These are phyloP conservation scores for Lantana camara DNA, from an alignment of 257 asterid species.

Conservation along the genomic window DNA sequence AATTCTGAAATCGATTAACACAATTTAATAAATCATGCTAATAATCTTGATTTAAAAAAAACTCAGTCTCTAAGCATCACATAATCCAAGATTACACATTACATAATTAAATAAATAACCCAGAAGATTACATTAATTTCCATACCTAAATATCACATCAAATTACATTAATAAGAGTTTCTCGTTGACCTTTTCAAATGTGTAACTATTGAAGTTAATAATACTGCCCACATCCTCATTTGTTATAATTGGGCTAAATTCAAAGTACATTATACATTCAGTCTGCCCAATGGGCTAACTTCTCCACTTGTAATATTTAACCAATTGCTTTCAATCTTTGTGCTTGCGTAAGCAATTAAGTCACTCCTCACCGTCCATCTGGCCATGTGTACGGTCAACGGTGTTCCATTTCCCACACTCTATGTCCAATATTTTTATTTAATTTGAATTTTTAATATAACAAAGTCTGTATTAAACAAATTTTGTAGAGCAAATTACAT, in stretches of 20 bases:
- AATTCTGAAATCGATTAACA: neutral
- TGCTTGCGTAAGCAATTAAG: conserved; percentile 4
- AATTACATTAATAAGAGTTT: neutral
- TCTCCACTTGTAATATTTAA: neutral
- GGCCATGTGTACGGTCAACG: too few species aligned
- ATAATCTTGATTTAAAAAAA: neutral
- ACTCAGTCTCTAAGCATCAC: neutral
- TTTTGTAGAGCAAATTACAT: too few species aligned
- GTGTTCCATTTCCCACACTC: too few species aligned
- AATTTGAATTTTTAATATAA: too few species aligned
- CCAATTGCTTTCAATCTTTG: neutral
- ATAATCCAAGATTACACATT: neutral
- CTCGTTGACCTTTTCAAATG: too few species aligned
- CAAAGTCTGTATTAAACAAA: too few species aligned
- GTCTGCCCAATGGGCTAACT: conserved; percentile 2
- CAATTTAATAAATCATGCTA: neutral
- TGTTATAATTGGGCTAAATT: neutral
- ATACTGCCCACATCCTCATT: neutral
- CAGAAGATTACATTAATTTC: neutral
- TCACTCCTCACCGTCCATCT: neutral
- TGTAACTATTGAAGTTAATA: too few species aligned
- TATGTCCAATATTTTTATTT: too few species aligned
- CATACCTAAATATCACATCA: neutral
- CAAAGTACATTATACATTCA: neutral
- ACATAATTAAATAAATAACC: neutral